These are phyloP conservation scores for Helianthus annuus DNA, from an alignment of 129 eudicot genomes.

Conservation along the genomic window HanXRQr2.0-SUNRISE NC_035444.2:143902337-143902836, in stretches of 20 bases:
- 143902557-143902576: too few relatives aligned
- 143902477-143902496: background rate
- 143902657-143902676: background rate
- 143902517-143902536: background rate
- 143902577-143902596: too few relatives aligned
- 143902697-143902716: too few relatives aligned
- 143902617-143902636: background rate
- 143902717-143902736: slow-evolving; percentile 3
- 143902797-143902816: slow-evolving; percentile 14
- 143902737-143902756: background rate
- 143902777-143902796: background rate
- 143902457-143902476: too few relatives aligned
- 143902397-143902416: background rate
- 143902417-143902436: background rate
- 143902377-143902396: background rate
- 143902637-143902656: background rate
- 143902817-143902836: background rate
- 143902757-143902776: slow-evolving; percentile 3
- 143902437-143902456: too few relatives aligned
- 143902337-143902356: background rate
- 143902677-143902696: too few relatives aligned
- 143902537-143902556: too few relatives aligned
- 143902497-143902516: background rate
- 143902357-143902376: background rate
- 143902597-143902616: background rate